Conservation (phyloP, 257 asterid genomes). For the Pogostemon cablin region DNA sequence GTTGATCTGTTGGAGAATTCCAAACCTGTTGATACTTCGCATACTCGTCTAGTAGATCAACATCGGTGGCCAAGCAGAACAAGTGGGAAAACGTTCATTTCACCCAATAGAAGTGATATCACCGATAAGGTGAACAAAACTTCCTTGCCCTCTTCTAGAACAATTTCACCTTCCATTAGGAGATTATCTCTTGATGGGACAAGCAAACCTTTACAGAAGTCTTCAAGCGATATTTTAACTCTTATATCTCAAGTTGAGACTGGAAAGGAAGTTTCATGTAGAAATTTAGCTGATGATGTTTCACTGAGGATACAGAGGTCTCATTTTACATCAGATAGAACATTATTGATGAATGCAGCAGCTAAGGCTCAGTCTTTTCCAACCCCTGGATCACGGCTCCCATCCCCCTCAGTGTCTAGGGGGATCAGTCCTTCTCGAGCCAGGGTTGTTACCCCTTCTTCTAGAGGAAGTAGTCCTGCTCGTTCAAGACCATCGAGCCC, state of each 20-base stretch:
- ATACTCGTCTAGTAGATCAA: constrained; percentile 57
- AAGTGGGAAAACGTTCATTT: constrained; percentile 45
- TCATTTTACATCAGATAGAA: constrained; percentile 43
- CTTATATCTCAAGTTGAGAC: constrained; percentile 41
- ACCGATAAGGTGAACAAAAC: constrained; percentile 49
- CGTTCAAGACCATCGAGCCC: constrained; percentile 80
- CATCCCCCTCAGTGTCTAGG: constrained; percentile 67
- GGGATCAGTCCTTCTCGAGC: constrained; percentile 65
- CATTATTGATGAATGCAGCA: constrained; percentile 39
- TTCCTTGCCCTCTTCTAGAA: constrained; percentile 41
- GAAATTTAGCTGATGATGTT: constrained; percentile 53
- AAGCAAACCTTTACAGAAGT: constrained; percentile 51
- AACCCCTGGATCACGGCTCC: constrained; percentile 51
- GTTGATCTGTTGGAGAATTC: constrained; percentile 76
- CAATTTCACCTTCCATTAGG: constrained; percentile 48
- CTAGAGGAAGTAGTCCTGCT: constrained; percentile 79
- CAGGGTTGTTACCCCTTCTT: constrained; percentile 45
- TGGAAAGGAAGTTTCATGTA: constrained; percentile 32
- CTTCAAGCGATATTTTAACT: constrained; percentile 53
- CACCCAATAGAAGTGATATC: constrained; percentile 47
- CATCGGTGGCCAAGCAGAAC: constrained; percentile 72
- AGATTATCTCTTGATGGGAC: constrained; percentile 72
- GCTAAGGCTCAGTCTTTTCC: constrained; percentile 51
- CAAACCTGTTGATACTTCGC: constrained; percentile 56
- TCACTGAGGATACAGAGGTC: constrained; percentile 42